phyloP scores from a whole-genome alignment of 2,329 filamentous ascomycete genomes.

The Hyphodiscus sp. region DNA sequence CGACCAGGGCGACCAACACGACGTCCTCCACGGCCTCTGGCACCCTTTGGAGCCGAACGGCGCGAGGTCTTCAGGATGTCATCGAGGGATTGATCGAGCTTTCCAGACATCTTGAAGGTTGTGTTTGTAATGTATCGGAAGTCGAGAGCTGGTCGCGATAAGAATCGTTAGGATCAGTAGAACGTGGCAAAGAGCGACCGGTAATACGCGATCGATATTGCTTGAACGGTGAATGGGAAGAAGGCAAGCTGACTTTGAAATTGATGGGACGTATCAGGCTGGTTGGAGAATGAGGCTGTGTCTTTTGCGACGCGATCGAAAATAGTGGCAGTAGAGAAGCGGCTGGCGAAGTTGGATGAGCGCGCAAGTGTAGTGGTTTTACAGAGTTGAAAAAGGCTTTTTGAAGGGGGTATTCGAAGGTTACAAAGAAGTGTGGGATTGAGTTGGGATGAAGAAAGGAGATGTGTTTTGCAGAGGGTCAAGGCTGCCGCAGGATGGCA shows the following conservation, averaged over 20 bases:
- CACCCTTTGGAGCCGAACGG: constrained; percentile 9
- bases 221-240: constrained; percentile 16
- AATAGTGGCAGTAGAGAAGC: constrained; percentile 21
- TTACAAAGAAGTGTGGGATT: constrained; percentile 13
- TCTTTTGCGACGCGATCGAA: constrained; percentile 20
- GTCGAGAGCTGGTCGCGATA: constrained; percentile 20
- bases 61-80: constrained; percentile 75
- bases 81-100: constrained; percentile 95
- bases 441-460: not conserved
- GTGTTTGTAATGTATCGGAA: constrained; percentile 16
- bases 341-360: constrained; percentile 25
- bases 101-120: constrained; percentile 70
- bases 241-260: constrained; percentile 25
- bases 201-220: constrained; percentile 17
- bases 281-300: constrained; percentile 20
- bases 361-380: constrained; percentile 4
- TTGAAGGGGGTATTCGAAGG: constrained; percentile 14
- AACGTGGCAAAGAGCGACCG: constrained; percentile 21
- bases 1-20: constrained; percentile 33
- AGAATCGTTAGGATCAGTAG: constrained; percentile 28
- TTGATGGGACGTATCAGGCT: constrained; percentile 21
- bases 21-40: constrained; percentile 34
- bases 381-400: constrained; percentile 1
- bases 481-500: not conserved
- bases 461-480: too few relatives aligned